Evolutionary conservation across 306 rosid species (phyloP).

Genomic region (Rubus parviflorus): DNA sequence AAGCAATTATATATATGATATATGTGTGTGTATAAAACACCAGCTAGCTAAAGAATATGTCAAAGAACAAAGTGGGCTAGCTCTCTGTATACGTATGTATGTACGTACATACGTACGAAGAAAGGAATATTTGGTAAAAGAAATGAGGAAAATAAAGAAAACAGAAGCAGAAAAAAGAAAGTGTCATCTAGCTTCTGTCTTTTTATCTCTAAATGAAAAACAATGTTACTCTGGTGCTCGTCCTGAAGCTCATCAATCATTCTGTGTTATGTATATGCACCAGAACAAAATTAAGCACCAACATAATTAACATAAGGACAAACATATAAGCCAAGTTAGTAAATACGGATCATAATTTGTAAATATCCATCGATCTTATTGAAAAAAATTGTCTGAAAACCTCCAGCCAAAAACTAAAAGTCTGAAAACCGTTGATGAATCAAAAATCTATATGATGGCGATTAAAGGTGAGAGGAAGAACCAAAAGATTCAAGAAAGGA

Average conservation of each 20-base stretch:
- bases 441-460: neutral
- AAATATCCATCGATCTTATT: neutral
- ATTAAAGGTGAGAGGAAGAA: conserved; percentile 4
- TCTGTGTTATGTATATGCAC: neutral
- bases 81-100: neutral
- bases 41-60: no score
- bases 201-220: neutral
- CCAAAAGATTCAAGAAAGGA: neutral
- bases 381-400: neutral
- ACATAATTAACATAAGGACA: neutral
- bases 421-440: neutral
- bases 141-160: neutral
- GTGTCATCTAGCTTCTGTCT: neutral
- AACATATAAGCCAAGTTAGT: neutral
- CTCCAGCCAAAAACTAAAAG: neutral
- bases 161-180: neutral
- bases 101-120: neutral
- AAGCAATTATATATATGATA: no score
- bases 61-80: neutral
- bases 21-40: no score
- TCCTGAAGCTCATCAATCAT: conserved; percentile 3
- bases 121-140: neutral
- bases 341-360: neutral
- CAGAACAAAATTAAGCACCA: neutral
- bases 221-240: neutral